A percentile compares a stretch with the other conserved stretches of the same genome.
Evolutionary conservation across 2,329 filamentous ascomycete species (phyloP).

Genomic region (Epichloe aotearoae): DNA sequence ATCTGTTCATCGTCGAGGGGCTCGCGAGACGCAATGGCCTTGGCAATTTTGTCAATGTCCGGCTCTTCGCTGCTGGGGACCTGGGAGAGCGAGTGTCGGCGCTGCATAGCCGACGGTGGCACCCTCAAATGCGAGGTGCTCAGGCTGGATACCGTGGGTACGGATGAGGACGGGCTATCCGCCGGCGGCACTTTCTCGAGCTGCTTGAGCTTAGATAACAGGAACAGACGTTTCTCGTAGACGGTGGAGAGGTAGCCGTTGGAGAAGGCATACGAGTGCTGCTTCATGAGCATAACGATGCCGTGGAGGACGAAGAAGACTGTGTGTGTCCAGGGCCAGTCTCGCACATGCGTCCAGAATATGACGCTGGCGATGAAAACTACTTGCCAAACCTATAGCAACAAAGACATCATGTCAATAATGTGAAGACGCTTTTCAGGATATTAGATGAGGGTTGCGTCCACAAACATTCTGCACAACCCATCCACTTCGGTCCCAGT

Average conservation of each 20-base stretch:
- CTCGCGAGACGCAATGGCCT: constrained; percentile 46
- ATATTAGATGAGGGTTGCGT: background rate
- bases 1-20: constrained; percentile 50
- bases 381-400: constrained; percentile 49
- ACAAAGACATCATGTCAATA: background rate
- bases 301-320: constrained; percentile 66
- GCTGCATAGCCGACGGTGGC: constrained; percentile 28
- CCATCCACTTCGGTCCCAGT: constrained; percentile 59
- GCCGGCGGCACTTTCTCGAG: constrained; percentile 40
- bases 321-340: constrained; percentile 76
- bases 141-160: constrained; percentile 27
- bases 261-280: constrained; percentile 68
- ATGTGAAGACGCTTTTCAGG: too few relatives aligned
- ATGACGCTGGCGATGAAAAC: constrained; percentile 49
- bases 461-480: constrained; percentile 51
- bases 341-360: constrained; percentile 52
- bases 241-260: constrained; percentile 58
- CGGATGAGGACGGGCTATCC: constrained; percentile 27
- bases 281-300: constrained; percentile 70
- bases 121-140: constrained; percentile 31
- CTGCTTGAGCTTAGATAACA: constrained; percentile 38
- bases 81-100: constrained; percentile 26
- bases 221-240: constrained; percentile 34
- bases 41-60: constrained; percentile 47
- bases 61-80: constrained; percentile 23